Evolutionary conservation across 371 early-diverging fungal species (phyloP), one percentile per base, ranked within the genome.

Genomic region (Rhizomucor miehei): DNA sequence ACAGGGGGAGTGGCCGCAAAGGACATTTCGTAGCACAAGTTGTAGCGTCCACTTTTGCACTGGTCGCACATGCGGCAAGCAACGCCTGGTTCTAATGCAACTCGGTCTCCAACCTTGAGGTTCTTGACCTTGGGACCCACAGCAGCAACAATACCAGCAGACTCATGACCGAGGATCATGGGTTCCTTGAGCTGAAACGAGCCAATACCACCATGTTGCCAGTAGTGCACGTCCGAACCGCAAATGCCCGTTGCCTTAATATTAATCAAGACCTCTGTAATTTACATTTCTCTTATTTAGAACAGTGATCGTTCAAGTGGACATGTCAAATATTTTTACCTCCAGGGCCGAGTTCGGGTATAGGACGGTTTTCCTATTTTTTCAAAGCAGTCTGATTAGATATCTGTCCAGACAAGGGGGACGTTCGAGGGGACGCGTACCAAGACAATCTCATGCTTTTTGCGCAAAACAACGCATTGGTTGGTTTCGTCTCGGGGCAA

Each of bases 161-260:
- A 85, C 66, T 90, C 89, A 60, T 92, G 92, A 21, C 93, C 92
- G 16, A 85, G 75, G n/a, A 91, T 25, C 63, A 84, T 82, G 11
- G 91, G 90, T 2, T 50, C 64, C 21, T 72, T 59, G 16, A 70
- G 44, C 19, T 67, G 54, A 43, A 78, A 78, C 37, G 66, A 60
- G 20, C 78, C 78, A 59, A 78, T 73, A 35, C 67, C 63, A 34
- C 78, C 78, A 37, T 75, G 73, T 4, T 62, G 65, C 75, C 75
- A 78, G 57, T 78, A 78, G 51, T 78, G 78, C 10, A 78, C 73
- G 49, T 78, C 78, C 6, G 73, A 73, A 6, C 78, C 78, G 49
- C 78, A 78, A 38, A 78, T 78, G 37, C 78, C 78, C 13, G 78
- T 78, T 6, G 66, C 73, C 48, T 71, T 69, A 43, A 78, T 62